Evolutionary conservation across 495 filamentous ascomycete genomes (phyloP).

Genomic region (Rostrohypoxylon terebratum): DNA sequence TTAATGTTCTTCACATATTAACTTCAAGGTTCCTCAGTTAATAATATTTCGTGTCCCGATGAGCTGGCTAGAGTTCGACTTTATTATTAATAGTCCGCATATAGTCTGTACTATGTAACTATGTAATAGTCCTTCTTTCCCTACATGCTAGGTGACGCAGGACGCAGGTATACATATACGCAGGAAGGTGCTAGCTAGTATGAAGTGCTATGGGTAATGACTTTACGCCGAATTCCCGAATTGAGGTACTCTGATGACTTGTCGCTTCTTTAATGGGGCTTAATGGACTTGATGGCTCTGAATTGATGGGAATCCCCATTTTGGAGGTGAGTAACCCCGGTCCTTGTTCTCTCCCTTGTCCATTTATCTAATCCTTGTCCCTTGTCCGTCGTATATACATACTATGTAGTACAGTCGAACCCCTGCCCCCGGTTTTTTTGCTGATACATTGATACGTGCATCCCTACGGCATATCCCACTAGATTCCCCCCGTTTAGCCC

Average conservation of each 20-base stretch:
- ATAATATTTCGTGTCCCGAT: not conserved
- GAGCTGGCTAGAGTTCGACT: conserved; percentile 10
- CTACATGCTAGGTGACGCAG: not conserved
- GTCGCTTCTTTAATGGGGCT: conserved; percentile 3
- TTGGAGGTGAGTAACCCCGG: conserved; percentile 23
- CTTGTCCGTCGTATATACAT: no score
- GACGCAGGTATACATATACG: conserved; percentile 10
- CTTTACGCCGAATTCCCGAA: conserved; percentile 41
- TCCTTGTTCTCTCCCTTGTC: conserved; percentile 20
- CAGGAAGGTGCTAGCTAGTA: no score
- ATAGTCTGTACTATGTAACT: no score
- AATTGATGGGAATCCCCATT: conserved; percentile 21
- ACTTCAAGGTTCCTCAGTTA: no score
- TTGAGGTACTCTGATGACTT: conserved; percentile 33
- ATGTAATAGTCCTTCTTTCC: not conserved
- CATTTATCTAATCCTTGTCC: conserved; percentile 20
- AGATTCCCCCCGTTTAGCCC: conserved; percentile 21
- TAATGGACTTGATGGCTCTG: conserved; percentile 4
- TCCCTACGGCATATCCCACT: conserved; percentile 42
- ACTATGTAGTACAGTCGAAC: not conserved
- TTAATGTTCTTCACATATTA: no score
- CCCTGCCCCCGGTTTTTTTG: conserved; percentile 33
- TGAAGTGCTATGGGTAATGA: not conserved
- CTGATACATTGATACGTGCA: conserved; percentile 36
- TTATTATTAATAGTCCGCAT: conserved; percentile 1